A percentile compares a stretch with the other conserved stretches of the same genome.
phyloP scores from a whole-genome alignment of 2,329 filamentous ascomycete species.

The Epichloe coenophiala region DNA sequence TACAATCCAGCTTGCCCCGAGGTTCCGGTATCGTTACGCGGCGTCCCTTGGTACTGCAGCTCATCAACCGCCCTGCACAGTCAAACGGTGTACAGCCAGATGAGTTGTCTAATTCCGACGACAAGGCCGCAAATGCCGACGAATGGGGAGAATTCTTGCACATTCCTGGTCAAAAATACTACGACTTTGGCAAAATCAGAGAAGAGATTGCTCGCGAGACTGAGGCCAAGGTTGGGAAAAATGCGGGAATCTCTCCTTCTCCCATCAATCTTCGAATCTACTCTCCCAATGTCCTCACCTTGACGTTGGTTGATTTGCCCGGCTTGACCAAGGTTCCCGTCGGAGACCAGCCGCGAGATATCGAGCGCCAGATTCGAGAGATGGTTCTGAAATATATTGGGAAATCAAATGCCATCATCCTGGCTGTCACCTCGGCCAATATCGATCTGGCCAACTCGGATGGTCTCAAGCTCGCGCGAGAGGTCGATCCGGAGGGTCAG shows the following conservation, averaged over 20 bases:
- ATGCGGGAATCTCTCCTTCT: conserved; percentile 89
- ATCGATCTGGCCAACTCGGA: conserved; percentile 98
- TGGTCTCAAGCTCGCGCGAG: conserved; percentile 85
- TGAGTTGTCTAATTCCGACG: conserved; percentile 52
- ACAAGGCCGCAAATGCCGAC: conserved; percentile 80
- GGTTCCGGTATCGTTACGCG: conserved; percentile 95
- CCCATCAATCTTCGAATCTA: conserved; percentile 98
- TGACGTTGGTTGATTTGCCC: conserved; percentile 92
- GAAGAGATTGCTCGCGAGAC: conserved; percentile 97
- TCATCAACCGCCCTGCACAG: conserved; percentile 78
- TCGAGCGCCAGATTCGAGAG: conserved; percentile 89
- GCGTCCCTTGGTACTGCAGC: conserved; percentile 88
- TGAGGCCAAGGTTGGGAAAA: conserved; percentile 88
- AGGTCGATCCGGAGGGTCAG: conserved; percentile 95
- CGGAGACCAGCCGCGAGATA: conserved; percentile 90
- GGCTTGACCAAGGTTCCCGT: conserved; percentile 95
- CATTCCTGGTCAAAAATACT: conserved; percentile 93
- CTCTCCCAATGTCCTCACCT: conserved; percentile 92
- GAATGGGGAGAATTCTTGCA: conserved; percentile 99
- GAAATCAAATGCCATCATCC: conserved; percentile 95
- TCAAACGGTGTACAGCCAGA: conserved; percentile 60
- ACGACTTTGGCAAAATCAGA: conserved; percentile 95
- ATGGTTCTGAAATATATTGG: conserved; percentile 99
- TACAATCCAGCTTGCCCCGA: conserved; percentile 62
- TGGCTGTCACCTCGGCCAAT: conserved; percentile 93